Evolutionary conservation across 305 asterid species (phyloP).

Genomic region (Lippia alba): DNA sequence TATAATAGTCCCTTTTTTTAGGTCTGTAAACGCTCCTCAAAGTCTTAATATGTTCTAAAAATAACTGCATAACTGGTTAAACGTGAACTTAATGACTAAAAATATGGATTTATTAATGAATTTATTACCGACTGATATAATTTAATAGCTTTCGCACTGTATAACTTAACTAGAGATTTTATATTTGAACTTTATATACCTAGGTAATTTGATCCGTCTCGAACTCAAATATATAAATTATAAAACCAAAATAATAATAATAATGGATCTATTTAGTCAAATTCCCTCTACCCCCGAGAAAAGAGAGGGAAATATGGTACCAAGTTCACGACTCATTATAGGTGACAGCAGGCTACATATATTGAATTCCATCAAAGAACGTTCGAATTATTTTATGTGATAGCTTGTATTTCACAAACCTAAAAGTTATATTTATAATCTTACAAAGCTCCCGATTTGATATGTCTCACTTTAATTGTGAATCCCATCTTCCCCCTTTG

Average conservation of each 20-base stretch:
- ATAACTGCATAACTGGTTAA: neutral
- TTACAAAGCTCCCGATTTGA: neutral
- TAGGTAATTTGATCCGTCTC: too few relatives aligned
- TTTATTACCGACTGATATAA: too few relatives aligned
- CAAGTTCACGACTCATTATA: constrained; percentile 8
- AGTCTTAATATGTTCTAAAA: too few relatives aligned
- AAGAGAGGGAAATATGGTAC: neutral
- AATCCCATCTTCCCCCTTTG: too few relatives aligned
- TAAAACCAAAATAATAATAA: too few relatives aligned
- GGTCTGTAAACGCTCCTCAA: too few relatives aligned
- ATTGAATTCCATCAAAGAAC: neutral
- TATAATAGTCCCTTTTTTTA: too few relatives aligned
- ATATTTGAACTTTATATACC: too few relatives aligned
- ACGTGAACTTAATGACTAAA: neutral
- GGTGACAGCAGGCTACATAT: neutral
- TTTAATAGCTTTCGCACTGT: too few relatives aligned
- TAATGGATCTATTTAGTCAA: neutral
- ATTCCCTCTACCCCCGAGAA: neutral
- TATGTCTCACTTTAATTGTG: neutral
- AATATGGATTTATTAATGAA: neutral
- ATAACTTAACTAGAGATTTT: too few relatives aligned
- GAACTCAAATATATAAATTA: too few relatives aligned
- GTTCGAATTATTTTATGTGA: constrained; percentile 23
- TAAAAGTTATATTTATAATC: neutral
- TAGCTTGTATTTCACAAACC: neutral